Evolutionary conservation across 495 filamentous ascomycete genomes (phyloP).

Genomic region (Friedmanniomyces simplex): DNA sequence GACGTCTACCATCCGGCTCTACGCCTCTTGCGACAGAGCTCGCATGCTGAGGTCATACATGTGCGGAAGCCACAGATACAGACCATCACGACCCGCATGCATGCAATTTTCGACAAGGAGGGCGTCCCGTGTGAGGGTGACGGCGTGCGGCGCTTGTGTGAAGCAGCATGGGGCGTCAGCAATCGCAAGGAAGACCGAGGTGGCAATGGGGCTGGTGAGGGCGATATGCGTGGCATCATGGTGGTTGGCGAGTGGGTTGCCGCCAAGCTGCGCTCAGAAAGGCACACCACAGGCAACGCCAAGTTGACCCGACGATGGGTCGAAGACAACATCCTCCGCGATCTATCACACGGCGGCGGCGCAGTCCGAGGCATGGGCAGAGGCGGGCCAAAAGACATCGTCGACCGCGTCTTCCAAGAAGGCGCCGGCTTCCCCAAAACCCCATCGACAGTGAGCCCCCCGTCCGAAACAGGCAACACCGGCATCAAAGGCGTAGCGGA

Average conservation of each 20-base stretch:
- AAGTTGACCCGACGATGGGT: constrained; percentile 72
- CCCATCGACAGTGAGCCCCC: constrained; percentile 19
- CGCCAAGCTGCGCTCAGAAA: constrained; percentile 55
- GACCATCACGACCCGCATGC: constrained; percentile 72
- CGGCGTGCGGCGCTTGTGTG: constrained; percentile 78
- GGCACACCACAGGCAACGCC: constrained; percentile 22
- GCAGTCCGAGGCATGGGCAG: constrained; percentile 68
- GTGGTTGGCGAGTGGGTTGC: constrained; percentile 95
- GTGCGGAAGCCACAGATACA: constrained; percentile 80
- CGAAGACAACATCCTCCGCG: constrained; percentile 62
- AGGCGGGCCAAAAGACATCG: constrained; percentile 70
- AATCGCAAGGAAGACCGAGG: constrained; percentile 48
- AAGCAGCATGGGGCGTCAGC: constrained; percentile 82
- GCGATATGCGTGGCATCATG: constrained; percentile 84
- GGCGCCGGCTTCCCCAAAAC: constrained; percentile 70
- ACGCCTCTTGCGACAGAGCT: constrained; percentile 68
- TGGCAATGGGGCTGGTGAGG: constrained; percentile 55
- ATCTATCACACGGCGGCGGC: constrained; percentile 61
- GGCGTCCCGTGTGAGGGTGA: constrained; percentile 77
- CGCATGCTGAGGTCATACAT: constrained; percentile 80
- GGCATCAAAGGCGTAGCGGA: constrained; percentile 54
- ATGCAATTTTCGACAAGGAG: constrained; percentile 73
- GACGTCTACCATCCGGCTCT: constrained; percentile 93
- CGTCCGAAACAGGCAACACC: not conserved
- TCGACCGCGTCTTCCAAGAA: constrained; percentile 75